Conservation (phyloP, 2,329 filamentous ascomycete species). For the Neofusicoccum laricinum region DNA sequence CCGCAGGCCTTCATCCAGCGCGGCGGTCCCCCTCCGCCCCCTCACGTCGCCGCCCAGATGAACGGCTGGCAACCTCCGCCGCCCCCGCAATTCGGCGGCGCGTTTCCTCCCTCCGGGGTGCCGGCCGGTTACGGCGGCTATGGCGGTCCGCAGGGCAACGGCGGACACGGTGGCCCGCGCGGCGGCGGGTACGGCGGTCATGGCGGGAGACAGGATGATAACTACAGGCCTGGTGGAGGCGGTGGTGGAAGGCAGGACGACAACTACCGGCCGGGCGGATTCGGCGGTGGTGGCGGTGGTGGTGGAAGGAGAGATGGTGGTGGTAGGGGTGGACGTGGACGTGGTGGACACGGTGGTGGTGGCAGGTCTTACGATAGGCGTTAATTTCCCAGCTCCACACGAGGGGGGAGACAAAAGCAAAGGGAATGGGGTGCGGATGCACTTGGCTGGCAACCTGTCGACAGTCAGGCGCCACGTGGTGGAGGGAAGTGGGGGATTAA, state of each 20-base stretch:
- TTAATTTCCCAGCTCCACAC: neutral
- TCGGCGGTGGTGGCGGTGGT: constrained; percentile 22
- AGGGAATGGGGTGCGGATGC: too few species aligned
- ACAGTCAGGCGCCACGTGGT: too few species aligned
- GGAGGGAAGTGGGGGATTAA: too few species aligned
- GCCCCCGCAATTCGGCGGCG: constrained; percentile 19
- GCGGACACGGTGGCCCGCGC: neutral
- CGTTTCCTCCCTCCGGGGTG: constrained; percentile 20
- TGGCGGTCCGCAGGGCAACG: neutral
- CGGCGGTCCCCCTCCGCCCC: constrained; percentile 24
- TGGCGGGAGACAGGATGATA: constrained; percentile 24
- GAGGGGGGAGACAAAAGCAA: too few species aligned
- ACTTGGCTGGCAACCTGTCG: too few species aligned
- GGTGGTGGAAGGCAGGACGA: constrained; percentile 11
- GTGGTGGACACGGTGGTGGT: constrained; percentile 24
- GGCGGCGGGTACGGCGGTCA: constrained; percentile 13
- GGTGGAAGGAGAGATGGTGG: constrained; percentile 23
- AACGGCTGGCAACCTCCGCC: constrained; percentile 29
- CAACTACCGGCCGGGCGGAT: constrained; percentile 24
- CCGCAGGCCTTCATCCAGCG: constrained; percentile 21
- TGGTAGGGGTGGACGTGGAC: constrained; percentile 13
- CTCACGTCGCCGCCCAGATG: neutral
- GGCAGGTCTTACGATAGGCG: constrained; percentile 19
- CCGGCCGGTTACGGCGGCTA: neutral
- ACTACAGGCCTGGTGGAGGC: constrained; percentile 16